A percentile compares a stretch with the other conserved stretches of the same genome.
Evolutionary conservation across 208 protist genomes (phyloP).

Genomic region (Acanthamoeba sp.): DNA sequence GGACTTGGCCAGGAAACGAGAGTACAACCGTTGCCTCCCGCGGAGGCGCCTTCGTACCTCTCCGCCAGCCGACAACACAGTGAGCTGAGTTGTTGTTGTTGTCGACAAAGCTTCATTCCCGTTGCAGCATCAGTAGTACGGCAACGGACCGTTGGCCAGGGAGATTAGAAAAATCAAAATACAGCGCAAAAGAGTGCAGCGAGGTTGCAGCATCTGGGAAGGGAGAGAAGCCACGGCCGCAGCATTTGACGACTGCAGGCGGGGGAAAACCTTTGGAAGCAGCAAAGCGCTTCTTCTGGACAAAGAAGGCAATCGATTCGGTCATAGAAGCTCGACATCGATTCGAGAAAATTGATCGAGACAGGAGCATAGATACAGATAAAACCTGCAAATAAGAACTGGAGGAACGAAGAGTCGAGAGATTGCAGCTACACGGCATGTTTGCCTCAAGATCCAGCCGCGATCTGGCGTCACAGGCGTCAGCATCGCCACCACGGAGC

Average conservation of each 20-base stretch:
- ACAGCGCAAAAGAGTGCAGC: not conserved
- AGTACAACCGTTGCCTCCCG: no score
- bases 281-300: no score
- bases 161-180: not conserved
- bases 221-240: not conserved
- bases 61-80: no score
- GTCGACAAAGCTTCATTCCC: not conserved
- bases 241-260: not conserved
- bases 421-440: not conserved
- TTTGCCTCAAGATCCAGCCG: not conserved
- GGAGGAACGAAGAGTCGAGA: no score
- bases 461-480: not conserved
- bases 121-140: not conserved
- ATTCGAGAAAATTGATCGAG: not conserved
- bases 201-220: not conserved
- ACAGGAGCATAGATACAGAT: not conserved
- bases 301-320: no score
- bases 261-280: not conserved
- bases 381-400: not conserved
- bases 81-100: not conserved
- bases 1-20: no score
- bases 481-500: conserved; percentile 5
- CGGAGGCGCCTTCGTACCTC: no score
- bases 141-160: not conserved
- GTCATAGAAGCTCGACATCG: no score